Percentiles rank a stretch among this genome's conserved stretches.
These are phyloP conservation scores for Fraxinus nigra DNA, from an alignment of 305 asterid genomes.

Conservation along the genomic window DNA sequence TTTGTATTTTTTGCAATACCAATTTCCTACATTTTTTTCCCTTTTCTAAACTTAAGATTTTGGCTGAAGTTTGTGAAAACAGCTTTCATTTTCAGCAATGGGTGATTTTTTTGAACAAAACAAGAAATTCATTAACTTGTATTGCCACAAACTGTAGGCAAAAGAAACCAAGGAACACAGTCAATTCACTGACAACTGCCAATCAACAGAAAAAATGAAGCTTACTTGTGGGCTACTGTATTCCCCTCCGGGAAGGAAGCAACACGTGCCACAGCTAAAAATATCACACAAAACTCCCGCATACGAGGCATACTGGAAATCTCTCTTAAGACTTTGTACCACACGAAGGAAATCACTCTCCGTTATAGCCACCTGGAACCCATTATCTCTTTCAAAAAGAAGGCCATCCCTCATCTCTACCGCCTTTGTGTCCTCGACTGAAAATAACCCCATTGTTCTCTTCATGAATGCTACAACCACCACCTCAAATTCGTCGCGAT, in stretches of 20 bases:
- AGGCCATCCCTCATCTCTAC: background rate
- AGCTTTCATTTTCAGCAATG: background rate
- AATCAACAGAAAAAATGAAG: background rate
- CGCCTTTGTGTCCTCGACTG: background rate
- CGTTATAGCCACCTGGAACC: background rate
- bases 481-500: background rate
- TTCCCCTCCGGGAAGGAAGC: background rate
- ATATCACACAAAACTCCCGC: background rate
- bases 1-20: background rate
- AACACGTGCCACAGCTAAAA: background rate
- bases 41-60: background rate
- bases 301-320: background rate
- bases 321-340: background rate
- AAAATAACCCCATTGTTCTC: background rate
- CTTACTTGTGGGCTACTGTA: background rate
- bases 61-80: background rate
- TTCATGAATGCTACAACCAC: background rate
- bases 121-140: background rate
- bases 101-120: background rate
- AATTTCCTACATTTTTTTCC: background rate
- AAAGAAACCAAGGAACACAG: background rate
- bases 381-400: background rate
- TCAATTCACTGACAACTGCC: background rate
- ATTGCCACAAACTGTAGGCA: background rate
- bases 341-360: background rate